Evolutionary conservation across 352 stramenopile species (phyloP), one percentile per base, ranked within the genome.

Genomic region (Phytopythium kandeliae): DNA sequence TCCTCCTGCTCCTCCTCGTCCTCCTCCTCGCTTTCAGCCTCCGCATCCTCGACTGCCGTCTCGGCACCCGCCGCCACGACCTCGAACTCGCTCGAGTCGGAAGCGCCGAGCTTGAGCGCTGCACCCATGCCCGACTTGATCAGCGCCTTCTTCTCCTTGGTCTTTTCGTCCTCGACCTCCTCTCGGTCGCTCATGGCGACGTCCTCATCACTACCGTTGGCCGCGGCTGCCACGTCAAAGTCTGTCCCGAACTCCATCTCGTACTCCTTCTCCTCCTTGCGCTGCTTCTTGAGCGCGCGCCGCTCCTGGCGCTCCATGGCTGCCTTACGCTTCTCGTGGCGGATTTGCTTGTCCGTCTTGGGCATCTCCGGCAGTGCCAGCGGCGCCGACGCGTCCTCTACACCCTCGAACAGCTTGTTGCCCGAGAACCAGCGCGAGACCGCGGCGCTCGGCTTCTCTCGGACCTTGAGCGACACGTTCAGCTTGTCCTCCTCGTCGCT

Each of bases 341-440:
- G 95, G 53, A 97, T 94, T 60, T 99, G 80, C 64, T 99, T 99
- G 57, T 99, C 97, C 0, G 96, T 99, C 69, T 98, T 98, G 0
- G 96, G 96, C 89, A 99, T 99, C 11, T 85, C 80, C 0, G 76
- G 67, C 19, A 89, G 28, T 11, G 48, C 38, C 11, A 65, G 17
- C 0, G 58, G 58, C 3, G 31, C 31, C 7, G 88, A 69, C 37
- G 83, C 81, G 1, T 86, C 67, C 2, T 86, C 71, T 2, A 92
- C 76, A 12, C 74, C 74, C 0, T 90, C 78, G 30, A 95, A 95
- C 0, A 95, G 52, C 46, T 91, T 77, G 67, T 93, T 95, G 45
- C 80, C 78, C 0, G 78, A 88, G 25, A 95, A 95, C 85, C 85
- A 95, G 0, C 85, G 82, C 16, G 74, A 84, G 5, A 92, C 79